Conservation (phyloP, 495 filamentous ascomycete species). For the Clavariopsis aquatica region DNA sequence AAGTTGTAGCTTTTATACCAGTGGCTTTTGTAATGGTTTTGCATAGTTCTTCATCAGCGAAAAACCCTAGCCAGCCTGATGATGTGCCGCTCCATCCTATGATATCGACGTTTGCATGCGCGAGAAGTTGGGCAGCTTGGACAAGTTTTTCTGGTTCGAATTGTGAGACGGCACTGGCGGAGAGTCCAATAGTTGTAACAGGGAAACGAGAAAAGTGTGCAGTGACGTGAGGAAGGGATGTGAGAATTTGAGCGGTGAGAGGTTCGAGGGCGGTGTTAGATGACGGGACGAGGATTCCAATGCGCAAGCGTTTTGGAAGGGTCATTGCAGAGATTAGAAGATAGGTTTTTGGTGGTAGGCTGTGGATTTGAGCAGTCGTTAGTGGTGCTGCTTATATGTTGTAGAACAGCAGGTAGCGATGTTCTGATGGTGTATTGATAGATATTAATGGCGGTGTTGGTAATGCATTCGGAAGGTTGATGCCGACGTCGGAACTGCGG, state of each 20-base stretch:
- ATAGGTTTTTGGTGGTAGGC: neutral
- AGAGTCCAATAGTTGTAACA: slow-evolving; percentile 17
- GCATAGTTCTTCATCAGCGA: slow-evolving; percentile 36
- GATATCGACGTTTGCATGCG: slow-evolving; percentile 15
- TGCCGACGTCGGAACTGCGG: neutral
- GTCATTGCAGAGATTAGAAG: neutral
- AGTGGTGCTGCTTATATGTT: neutral
- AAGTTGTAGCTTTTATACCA: slow-evolving; percentile 38
- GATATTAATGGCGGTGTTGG: neutral
- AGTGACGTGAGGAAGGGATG: slow-evolving; percentile 1
- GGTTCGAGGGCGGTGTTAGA: slow-evolving; percentile 27
- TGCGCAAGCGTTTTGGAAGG: slow-evolving; percentile 1
- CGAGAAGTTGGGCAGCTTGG: slow-evolving; percentile 17
- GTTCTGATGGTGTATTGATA: neutral
- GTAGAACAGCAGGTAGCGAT: neutral
- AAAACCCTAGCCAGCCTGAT: slow-evolving; percentile 41
- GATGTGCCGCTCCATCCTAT: slow-evolving; percentile 42
- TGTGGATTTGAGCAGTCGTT: neutral
- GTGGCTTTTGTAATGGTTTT: slow-evolving; percentile 33
- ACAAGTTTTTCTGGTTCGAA: slow-evolving; percentile 14
- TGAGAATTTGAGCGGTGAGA: slow-evolving; percentile 16
- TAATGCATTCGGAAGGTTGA: neutral
- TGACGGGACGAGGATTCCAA: slow-evolving; percentile 19
- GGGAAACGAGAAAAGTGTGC: slow-evolving; percentile 19
- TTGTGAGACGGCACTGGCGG: slow-evolving; percentile 4